A percentile compares a stretch with the other conserved stretches of the same genome.
Evolutionary conservation across 2,329 filamentous ascomycete genomes (phyloP).

Genomic region (Trichoderma sp.): DNA sequence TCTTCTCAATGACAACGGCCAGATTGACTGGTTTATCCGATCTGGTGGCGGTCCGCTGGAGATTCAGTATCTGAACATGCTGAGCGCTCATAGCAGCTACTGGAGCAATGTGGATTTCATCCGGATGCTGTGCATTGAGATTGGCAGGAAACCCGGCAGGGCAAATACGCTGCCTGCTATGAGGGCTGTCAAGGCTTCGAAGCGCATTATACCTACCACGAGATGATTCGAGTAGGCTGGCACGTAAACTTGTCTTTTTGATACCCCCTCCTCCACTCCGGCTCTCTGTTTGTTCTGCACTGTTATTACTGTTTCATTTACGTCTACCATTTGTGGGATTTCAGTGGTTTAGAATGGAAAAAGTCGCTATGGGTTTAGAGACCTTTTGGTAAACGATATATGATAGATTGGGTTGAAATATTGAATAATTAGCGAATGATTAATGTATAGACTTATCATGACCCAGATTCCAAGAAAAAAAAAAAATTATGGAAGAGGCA

Average conservation of each 20-base stretch:
- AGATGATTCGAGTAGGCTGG: neutral
- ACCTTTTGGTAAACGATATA: too few species aligned
- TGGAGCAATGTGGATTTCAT: slow-evolving; percentile 89
- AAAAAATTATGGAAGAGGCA: neutral
- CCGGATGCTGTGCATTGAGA: slow-evolving; percentile 85
- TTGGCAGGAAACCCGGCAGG: slow-evolving; percentile 74
- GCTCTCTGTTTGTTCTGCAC: neutral
- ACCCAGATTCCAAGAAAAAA: neutral
- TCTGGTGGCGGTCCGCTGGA: slow-evolving; percentile 86
- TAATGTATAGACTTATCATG: slow-evolving; percentile 13
- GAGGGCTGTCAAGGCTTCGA: slow-evolving; percentile 60
- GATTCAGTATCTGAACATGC: slow-evolving; percentile 96
- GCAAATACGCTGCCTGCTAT: slow-evolving; percentile 60
- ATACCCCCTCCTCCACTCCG: neutral
- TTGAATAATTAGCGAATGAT: neutral
- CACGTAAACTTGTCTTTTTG: neutral
- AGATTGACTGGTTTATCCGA: slow-evolving; percentile 87
- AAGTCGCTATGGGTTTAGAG: neutral
- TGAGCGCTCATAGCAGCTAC: slow-evolving; percentile 92
- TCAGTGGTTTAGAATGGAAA: neutral
- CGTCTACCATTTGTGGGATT: neutral
- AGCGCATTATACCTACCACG: slow-evolving; percentile 39
- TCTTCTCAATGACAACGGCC: slow-evolving; percentile 92
- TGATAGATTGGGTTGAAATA: neutral
- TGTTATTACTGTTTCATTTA: neutral